Conservation (phyloP, 2,329 filamentous ascomycete species). For the Stagonosporopsis tanaceti region DNA sequence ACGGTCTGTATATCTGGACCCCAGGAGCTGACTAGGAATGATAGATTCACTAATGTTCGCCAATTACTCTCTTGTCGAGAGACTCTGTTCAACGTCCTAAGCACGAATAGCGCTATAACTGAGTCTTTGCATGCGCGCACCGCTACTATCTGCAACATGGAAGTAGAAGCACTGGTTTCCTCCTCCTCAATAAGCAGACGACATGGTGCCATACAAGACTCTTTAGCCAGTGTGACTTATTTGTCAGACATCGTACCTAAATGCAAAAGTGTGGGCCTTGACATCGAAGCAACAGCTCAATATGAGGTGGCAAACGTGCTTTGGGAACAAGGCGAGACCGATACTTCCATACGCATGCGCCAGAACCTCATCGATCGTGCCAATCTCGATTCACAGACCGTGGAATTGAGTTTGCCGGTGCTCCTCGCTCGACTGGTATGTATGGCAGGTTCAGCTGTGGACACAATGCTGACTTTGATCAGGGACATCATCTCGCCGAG, state of each 20-base stretch:
- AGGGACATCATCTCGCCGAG: slow-evolving; percentile 86
- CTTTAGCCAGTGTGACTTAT: slow-evolving; percentile 82
- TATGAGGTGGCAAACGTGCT: slow-evolving; percentile 88
- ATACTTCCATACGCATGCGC: slow-evolving; percentile 87
- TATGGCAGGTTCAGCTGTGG: not conserved
- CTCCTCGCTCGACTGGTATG: slow-evolving; percentile 79
- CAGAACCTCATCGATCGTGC: slow-evolving; percentile 65
- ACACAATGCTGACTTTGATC: slow-evolving; percentile 20
- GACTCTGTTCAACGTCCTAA: slow-evolving; percentile 81
- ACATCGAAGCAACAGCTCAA: slow-evolving; percentile 77
- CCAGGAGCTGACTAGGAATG: slow-evolving; percentile 18
- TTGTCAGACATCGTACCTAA: slow-evolving; percentile 78
- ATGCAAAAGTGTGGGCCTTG: slow-evolving; percentile 74
- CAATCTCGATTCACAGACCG: slow-evolving; percentile 42
- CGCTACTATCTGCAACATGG: slow-evolving; percentile 71
- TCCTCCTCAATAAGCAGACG: slow-evolving; percentile 79
- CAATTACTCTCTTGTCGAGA: slow-evolving; percentile 83
- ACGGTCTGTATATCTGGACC: not conserved
- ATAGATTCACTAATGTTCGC: slow-evolving; percentile 77
- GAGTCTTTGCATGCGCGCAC: slow-evolving; percentile 67
- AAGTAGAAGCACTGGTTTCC: slow-evolving; percentile 78
- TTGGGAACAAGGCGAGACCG: slow-evolving; percentile 93
- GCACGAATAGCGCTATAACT: slow-evolving; percentile 71
- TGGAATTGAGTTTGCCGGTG: slow-evolving; percentile 61
- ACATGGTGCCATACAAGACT: slow-evolving; percentile 85